Evolutionary conservation across 768 basidiomycete genomes (phyloP), one percentile per base, ranked within the genome.

Genomic region (Coprinopsis strossmayeri): DNA sequence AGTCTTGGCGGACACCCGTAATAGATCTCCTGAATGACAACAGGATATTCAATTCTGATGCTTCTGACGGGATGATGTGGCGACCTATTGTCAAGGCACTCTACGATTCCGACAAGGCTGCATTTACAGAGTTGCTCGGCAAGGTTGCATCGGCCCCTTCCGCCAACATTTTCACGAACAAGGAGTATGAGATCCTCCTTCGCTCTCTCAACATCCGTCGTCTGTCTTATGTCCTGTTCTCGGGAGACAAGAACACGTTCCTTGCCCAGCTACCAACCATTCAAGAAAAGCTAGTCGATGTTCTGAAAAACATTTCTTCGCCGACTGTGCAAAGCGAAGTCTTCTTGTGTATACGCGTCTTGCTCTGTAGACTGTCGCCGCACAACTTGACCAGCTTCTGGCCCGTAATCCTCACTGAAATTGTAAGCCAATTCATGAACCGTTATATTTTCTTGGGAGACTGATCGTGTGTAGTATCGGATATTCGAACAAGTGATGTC

Each of bases 211-310:
- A 89, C 58, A 71, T 99, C 17, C 81, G 96, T 34, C 76, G 95
- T 26, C 69, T 98, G 34, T 91, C 93, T 3, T 91, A 89, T 59
- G 77, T 87, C 26, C 63, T 99, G n/a, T 82, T 92, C 48, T 70
- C 87, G 1, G 91, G 85, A 12, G 92, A 93, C 56, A 88, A 87
- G 67, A 95, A 99, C 59, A 84, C 91, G 45, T 96, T 90, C 68
- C 65, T 98, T 43, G 82, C 82, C 0, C 88, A 92, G 52, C 72
- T 99, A 27, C 96, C 96, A 13, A 79, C 80, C 24, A 90, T 99
- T n/a, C 93, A 97, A 63, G 96, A 98, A 68, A 96, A 89, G 66
- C 73, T 99, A 12, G 96, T 96, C 9, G 96, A 99, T 54, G 83
- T 93, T 2, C 68, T 98, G 40, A 81, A 89, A 27, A 88, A 81